Evolutionary conservation across 164 flowering plant species (phyloP).

Genomic region (Brasenia schreberi): DNA sequence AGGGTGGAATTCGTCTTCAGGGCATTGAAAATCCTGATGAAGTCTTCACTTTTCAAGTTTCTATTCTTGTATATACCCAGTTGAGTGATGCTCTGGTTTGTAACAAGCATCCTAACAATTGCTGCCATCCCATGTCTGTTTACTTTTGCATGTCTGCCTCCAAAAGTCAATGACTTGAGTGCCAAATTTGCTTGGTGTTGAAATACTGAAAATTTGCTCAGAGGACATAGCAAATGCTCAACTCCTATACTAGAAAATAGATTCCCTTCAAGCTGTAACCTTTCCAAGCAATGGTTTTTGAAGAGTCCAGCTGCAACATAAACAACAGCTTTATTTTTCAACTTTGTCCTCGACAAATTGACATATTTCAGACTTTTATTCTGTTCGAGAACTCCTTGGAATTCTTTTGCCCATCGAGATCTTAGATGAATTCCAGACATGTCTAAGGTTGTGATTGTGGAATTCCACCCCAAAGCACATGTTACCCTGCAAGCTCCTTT

Average conservation of each 20-base stretch:
- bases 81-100: conserved; percentile 46
- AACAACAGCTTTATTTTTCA: conserved; percentile 74
- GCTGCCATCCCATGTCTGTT: conserved; percentile 69
- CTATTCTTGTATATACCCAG: conserved; percentile 62
- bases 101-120: conserved; percentile 51
- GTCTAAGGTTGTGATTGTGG: conserved; percentile 68
- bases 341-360: conserved; percentile 51
- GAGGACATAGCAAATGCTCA: conserved; percentile 82
- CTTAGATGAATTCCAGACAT: conserved; percentile 70
- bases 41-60: conserved; percentile 52
- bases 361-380: conserved; percentile 59
- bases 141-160: conserved; percentile 57
- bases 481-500: conserved; percentile 71
- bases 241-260: conserved; percentile 63
- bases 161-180: conserved; percentile 55
- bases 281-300: conserved; percentile 53
- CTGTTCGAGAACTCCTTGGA: conserved; percentile 70
- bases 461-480: conserved; percentile 60
- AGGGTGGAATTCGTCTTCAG: conserved; percentile 64
- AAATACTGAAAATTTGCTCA: conserved; percentile 68
- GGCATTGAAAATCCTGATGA: conserved; percentile 52
- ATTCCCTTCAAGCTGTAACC: conserved; percentile 59
- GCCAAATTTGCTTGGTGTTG: conserved; percentile 75
- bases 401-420: conserved; percentile 84
- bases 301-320: conserved; percentile 89